These are phyloP conservation scores for Mycena indigotica DNA, from an alignment of 768 basidiomycete species.

Conservation along the genomic window DNA sequence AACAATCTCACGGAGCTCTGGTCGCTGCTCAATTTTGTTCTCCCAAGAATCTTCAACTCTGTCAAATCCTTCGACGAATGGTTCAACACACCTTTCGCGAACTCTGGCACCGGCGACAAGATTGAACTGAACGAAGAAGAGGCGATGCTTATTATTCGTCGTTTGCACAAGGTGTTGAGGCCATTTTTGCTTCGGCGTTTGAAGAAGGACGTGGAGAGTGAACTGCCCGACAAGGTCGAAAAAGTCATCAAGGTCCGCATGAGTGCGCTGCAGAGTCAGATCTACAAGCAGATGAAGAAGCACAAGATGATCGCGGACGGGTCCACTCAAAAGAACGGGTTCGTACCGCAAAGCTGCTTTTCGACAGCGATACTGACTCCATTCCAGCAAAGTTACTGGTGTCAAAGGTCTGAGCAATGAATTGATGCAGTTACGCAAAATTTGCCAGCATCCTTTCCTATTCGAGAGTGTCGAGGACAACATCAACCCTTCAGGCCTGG, in stretches of 20 bases:
- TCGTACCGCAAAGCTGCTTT: conserved; percentile 27
- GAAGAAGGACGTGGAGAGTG: conserved; percentile 96
- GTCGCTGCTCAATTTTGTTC: conserved; percentile 92
- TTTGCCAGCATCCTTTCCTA: conserved; percentile 96
- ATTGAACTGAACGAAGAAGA: conserved; percentile 99
- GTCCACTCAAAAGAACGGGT: conserved; percentile 70
- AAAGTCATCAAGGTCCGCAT: conserved; percentile 96
- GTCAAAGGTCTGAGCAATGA: conserved; percentile 93
- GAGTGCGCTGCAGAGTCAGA: conserved; percentile 87
- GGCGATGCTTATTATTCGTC: conserved; percentile 93
- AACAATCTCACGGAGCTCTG: conserved; percentile 97
- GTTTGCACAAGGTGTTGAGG: conserved; percentile 92
- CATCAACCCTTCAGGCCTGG: conserved; percentile 78
- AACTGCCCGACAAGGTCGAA: conserved; percentile 96
- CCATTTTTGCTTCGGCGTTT: conserved; percentile 90
- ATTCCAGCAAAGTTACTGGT: conserved; percentile 64
- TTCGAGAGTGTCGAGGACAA: conserved; percentile 95
- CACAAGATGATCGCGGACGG: conserved; percentile 95
- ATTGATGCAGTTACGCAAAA: conserved; percentile 97
- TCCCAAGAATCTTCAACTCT: conserved; percentile 97
- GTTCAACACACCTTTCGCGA: conserved; percentile 99
- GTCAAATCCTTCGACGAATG: conserved; percentile 99
- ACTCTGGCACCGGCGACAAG: conserved; percentile 96
- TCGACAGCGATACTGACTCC: conserved; percentile 1
- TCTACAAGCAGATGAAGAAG: conserved; percentile 98